These are phyloP conservation scores for Pseudogymnoascus sp. DNA, from an alignment of 2,329 filamentous ascomycete species.

Conservation along the genomic window DNA sequence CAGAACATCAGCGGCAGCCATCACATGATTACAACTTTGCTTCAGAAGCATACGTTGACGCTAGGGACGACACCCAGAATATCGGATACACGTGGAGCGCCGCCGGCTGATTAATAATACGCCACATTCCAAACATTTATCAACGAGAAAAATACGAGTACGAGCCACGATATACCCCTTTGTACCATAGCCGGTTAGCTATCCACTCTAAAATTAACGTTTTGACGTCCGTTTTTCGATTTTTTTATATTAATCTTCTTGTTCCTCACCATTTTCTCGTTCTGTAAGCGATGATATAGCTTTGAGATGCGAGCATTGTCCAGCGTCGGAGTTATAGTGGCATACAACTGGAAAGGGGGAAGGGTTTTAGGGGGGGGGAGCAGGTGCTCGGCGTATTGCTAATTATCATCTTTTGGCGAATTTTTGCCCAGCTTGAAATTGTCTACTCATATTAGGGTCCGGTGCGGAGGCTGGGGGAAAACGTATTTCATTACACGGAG, in stretches of 20 bases:
- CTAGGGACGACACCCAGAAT: neutral
- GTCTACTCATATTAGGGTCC: neutral
- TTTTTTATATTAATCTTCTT: neutral
- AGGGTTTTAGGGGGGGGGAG: neutral
- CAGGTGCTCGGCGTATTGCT: neutral
- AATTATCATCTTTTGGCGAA: neutral
- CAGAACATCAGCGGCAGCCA: neutral
- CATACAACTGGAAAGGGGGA: neutral
- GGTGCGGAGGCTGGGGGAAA: neutral
- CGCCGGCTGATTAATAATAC: neutral
- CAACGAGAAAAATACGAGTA: neutral
- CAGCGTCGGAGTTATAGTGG: neutral
- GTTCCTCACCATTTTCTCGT: neutral
- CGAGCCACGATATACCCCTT: slow-evolving; percentile 2
- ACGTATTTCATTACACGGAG: neutral
- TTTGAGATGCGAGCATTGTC: slow-evolving; percentile 1
- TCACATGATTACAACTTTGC: neutral
- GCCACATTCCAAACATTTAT: neutral
- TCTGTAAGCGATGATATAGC: neutral
- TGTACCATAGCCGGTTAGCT: neutral
- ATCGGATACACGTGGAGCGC: slow-evolving; percentile 5
- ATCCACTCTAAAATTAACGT: neutral
- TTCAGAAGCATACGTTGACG: neutral
- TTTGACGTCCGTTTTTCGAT: neutral
- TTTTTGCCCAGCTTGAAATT: neutral